These are phyloP conservation scores for Candida sp. DNA, from an alignment of 1,139 yeast genomes.

Conservation along the genomic window DNA sequence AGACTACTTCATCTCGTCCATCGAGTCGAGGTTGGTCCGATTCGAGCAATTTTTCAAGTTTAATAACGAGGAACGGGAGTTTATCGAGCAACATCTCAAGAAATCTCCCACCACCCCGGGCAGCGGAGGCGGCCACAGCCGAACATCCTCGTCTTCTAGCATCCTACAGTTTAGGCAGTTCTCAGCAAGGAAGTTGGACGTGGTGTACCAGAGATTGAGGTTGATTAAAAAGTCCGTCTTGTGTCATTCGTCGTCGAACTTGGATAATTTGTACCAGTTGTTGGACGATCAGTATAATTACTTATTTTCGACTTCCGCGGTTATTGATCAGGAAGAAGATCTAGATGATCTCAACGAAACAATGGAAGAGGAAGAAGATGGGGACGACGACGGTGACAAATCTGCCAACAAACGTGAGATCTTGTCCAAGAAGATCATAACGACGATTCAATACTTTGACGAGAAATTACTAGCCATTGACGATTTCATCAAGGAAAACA, in stretches of 20 bases:
- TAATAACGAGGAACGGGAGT: conserved; percentile 7
- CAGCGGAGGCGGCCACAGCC: background rate
- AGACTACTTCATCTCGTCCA: conserved; percentile 55
- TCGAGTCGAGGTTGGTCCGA: conserved; percentile 54
- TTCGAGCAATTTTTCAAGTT: conserved; percentile 55
- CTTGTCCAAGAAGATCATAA: conserved; percentile 48
- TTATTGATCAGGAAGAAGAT: conserved; percentile 10
- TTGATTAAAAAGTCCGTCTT: conserved; percentile 47
- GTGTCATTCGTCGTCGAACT: conserved; percentile 45
- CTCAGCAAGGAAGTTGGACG: conserved; percentile 37
- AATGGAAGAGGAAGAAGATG: conserved; percentile 29
- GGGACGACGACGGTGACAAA: conserved; percentile 8
- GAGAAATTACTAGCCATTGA: conserved; percentile 58
- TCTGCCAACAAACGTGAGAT: conserved; percentile 31
- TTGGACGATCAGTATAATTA: conserved; percentile 61
- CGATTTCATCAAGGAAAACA: conserved; percentile 44
- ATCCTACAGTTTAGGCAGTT: conserved; percentile 34
- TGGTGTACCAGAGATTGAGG: conserved; percentile 46
- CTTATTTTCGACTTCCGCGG: conserved; percentile 28
- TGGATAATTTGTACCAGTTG: conserved; percentile 52
- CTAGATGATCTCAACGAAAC: conserved; percentile 47
- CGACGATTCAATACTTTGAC: conserved; percentile 60
- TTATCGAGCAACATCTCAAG: background rate
- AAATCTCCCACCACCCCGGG: background rate
- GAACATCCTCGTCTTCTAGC: conserved; percentile 33